Percentiles rank a stretch among this genome's conserved stretches.
These are phyloP conservation scores for Sporothrix euskadiensis DNA, from an alignment of 2,329 filamentous ascomycete species.

Conservation along the genomic window DNA sequence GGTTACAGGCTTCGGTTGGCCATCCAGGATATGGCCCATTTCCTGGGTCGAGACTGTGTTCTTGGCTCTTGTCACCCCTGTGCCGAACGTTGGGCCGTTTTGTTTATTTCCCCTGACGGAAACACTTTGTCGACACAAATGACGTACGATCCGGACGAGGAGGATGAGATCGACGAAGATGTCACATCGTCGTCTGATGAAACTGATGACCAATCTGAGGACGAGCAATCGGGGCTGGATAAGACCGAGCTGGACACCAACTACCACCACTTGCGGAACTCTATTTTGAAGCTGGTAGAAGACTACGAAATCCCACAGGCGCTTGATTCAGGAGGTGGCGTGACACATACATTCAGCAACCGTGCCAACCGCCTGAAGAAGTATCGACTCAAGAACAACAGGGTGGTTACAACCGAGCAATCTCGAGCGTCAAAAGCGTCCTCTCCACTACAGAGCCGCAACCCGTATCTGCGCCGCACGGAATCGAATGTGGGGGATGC, in stretches of 20 bases:
- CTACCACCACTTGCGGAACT: conserved; percentile 77
- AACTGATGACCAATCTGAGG: conserved; percentile 58
- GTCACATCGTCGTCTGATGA: conserved; percentile 61
- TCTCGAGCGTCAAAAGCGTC: conserved; percentile 35
- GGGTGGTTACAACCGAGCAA: conserved; percentile 53
- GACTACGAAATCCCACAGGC: conserved; percentile 78
- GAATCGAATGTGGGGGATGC: not conserved
- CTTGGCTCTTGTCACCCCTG: conserved; percentile 75
- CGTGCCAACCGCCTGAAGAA: conserved; percentile 63
- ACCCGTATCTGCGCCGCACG: conserved; percentile 43
- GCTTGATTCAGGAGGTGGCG: conserved; percentile 59
- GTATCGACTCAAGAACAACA: conserved; percentile 63
- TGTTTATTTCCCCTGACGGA: conserved; percentile 75
- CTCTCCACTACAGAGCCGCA: conserved; percentile 50
- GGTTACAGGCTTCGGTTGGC: conserved; percentile 66
- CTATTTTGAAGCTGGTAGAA: conserved; percentile 76
- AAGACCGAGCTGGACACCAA: conserved; percentile 70
- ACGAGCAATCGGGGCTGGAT: conserved; percentile 61
- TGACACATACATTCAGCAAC: conserved; percentile 67
- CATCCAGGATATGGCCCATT: conserved; percentile 69
- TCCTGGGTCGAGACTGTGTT: conserved; percentile 62
- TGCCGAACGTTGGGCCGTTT: conserved; percentile 77
- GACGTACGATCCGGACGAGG: conserved; percentile 69
- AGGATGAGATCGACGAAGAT: conserved; percentile 57
- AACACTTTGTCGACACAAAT: conserved; percentile 68